These are phyloP conservation scores for Lignosus rhinocerotis DNA, from an alignment of 1,284 basidiomycete genomes.

Conservation along the genomic window DNA sequence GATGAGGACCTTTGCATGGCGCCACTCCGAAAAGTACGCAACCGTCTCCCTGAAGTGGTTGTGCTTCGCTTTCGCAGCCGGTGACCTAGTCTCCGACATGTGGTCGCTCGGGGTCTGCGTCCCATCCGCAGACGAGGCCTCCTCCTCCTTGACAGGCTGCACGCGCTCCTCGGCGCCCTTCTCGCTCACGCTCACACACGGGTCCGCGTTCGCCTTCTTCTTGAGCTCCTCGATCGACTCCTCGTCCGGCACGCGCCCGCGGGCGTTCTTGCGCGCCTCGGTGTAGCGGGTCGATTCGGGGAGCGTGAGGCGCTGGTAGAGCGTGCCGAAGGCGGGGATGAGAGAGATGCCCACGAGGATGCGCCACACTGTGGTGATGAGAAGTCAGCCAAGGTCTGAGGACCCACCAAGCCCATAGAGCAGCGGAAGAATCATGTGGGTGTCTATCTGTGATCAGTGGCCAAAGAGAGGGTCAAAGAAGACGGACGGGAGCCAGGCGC, in stretches of 20 bases:
- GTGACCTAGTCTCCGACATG: constrained; percentile 6
- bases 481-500: too few relatives aligned
- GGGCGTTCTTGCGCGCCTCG: constrained; percentile 38
- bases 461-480: too few relatives aligned
- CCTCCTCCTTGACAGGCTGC: constrained; percentile 1
- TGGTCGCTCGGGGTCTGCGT: constrained; percentile 11
- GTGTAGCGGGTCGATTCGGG: constrained; percentile 66
- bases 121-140: not conserved
- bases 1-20: constrained; percentile 53
- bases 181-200: constrained; percentile 25
- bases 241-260: constrained; percentile 32
- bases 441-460: too few relatives aligned
- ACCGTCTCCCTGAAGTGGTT: constrained; percentile 48
- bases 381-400: not conserved
- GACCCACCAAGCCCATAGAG: not conserved
- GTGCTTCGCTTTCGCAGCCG: not conserved
- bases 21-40: constrained; percentile 56
- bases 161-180: constrained; percentile 9
- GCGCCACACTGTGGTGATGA: constrained; percentile 42
- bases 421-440: not conserved
- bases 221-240: constrained; percentile 39
- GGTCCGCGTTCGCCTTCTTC: constrained; percentile 34
- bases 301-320: constrained; percentile 76
- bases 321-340: constrained; percentile 56
- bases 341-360: constrained; percentile 53